These are phyloP conservation scores for Alloteropsis semialata DNA, from an alignment of 176 grass and related monocot species.

Conservation along the genomic window DNA sequence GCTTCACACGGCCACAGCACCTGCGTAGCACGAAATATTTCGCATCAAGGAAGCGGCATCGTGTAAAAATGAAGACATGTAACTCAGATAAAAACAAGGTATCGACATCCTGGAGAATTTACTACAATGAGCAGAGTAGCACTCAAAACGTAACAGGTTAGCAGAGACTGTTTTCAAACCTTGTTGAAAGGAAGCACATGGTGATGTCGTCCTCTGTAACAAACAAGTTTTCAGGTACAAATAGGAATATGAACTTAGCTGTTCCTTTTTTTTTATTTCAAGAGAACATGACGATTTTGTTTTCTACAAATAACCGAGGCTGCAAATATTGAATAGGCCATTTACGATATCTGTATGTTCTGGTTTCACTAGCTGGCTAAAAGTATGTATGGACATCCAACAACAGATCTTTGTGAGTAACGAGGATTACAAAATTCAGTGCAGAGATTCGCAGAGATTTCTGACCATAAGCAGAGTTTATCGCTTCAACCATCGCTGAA, in stretches of 20 bases:
- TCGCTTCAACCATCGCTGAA: not conserved
- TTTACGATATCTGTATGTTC: not conserved
- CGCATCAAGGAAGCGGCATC: not conserved
- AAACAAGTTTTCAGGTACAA: not conserved
- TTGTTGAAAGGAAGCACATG: not conserved
- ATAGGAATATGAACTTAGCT: not conserved
- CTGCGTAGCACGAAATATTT: conserved; percentile 26
- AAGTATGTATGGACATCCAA: not conserved
- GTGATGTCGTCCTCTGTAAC: not conserved
- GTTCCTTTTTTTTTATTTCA: not conserved
- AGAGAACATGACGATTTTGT: not conserved
- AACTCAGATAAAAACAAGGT: not conserved
- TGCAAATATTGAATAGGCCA: not conserved
- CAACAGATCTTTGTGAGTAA: not conserved
- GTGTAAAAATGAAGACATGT: not conserved
- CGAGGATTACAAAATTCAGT: not conserved
- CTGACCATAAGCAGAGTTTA: not conserved
- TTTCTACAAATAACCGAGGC: not conserved
- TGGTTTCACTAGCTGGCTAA: not conserved
- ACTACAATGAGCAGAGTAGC: not conserved
- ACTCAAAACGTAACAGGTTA: not conserved
- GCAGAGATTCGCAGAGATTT: not conserved
- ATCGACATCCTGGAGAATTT: not conserved
- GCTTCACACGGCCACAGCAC: conserved; percentile 80
- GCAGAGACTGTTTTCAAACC: not conserved